These are phyloP conservation scores for Trametes elegans DNA, from an alignment of 768 basidiomycete genomes.

Conservation along the genomic window DNA sequence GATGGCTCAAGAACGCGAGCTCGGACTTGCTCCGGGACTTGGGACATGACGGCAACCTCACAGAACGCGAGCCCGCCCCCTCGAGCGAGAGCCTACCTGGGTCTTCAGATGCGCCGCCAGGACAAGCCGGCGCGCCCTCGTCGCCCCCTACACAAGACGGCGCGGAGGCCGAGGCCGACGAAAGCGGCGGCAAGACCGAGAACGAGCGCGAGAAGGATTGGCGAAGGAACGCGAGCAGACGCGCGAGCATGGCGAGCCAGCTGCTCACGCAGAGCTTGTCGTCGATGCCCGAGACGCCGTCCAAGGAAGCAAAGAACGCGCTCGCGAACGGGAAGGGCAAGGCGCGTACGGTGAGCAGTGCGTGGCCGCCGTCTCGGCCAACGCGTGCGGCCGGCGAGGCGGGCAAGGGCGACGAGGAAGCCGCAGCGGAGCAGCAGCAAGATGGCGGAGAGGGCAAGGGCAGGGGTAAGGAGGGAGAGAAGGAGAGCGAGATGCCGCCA, in stretches of 20 bases:
- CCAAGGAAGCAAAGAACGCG: constrained; percentile 2
- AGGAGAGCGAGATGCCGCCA: background rate
- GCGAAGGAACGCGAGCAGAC: constrained; percentile 43
- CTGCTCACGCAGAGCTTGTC: constrained; percentile 62
- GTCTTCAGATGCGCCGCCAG: background rate
- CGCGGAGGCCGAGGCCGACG: background rate
- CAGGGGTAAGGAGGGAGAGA: background rate
- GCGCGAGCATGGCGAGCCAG: constrained; percentile 59
- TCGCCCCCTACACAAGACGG: background rate
- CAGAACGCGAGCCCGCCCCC: background rate
- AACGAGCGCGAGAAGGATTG: constrained; percentile 23
- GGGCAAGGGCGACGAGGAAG: background rate
- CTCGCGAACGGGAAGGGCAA: constrained; percentile 21
- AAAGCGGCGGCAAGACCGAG: background rate
- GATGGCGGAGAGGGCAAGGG: background rate
- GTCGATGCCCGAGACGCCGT: constrained; percentile 42
- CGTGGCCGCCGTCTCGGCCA: constrained; percentile 1
- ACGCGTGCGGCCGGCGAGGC: background rate
- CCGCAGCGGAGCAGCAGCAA: background rate
- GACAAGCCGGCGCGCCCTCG: background rate
- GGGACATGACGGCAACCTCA: background rate
- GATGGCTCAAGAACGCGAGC: constrained; percentile 13
- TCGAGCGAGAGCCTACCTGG: no score
- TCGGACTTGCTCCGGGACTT: constrained; percentile 11
- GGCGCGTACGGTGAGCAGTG: constrained; percentile 18